Evolutionary conservation across 2,329 filamentous ascomycete genomes (phyloP).

Genomic region (Geosmithia flava): DNA sequence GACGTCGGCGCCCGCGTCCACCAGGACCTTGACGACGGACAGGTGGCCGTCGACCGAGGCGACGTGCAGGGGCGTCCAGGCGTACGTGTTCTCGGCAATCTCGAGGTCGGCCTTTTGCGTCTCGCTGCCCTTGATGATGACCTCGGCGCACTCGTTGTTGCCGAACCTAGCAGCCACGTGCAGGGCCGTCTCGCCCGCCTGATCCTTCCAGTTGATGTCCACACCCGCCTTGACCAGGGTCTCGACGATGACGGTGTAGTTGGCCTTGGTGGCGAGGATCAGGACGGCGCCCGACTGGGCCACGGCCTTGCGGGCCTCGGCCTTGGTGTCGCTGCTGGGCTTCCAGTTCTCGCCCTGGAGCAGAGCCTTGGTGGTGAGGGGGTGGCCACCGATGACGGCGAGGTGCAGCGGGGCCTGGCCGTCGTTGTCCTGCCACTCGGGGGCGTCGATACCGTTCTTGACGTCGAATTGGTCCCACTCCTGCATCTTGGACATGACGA

Average conservation of each 20-base stretch:
- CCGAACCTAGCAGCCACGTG: slow-evolving; percentile 87
- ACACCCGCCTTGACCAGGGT: slow-evolving; percentile 83
- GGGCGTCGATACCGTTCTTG: slow-evolving; percentile 73
- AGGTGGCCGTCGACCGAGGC: slow-evolving; percentile 82
- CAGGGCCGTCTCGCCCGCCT: slow-evolving; percentile 79
- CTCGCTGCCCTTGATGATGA: slow-evolving; percentile 58
- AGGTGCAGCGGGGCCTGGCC: slow-evolving; percentile 86
- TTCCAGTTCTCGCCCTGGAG: slow-evolving; percentile 72
- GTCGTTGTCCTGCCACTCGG: slow-evolving; percentile 84
- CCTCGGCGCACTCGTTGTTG: slow-evolving; percentile 65
- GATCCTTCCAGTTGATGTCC: slow-evolving; percentile 87
- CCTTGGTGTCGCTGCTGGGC: slow-evolving; percentile 47
- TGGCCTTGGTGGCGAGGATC: slow-evolving; percentile 76
- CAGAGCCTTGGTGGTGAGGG: slow-evolving; percentile 70
- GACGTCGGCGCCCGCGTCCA: slow-evolving; percentile 66
- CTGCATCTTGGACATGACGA: slow-evolving; percentile 81
- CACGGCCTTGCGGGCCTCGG: slow-evolving; percentile 53
- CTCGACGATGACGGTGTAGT: slow-evolving; percentile 73
- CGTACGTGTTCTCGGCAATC: slow-evolving; percentile 69
- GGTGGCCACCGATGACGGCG: slow-evolving; percentile 82
- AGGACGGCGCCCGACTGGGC: slow-evolving; percentile 81
- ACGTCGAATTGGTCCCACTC: slow-evolving; percentile 81
- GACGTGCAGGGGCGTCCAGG: slow-evolving; percentile 92
- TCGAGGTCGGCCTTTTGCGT: slow-evolving; percentile 67
- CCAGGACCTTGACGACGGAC: slow-evolving; percentile 60